Evolutionary conservation across 1,139 yeast species (phyloP), one percentile per base, ranked within the genome.

Genomic region (Saccharomyces hybrid): DNA sequence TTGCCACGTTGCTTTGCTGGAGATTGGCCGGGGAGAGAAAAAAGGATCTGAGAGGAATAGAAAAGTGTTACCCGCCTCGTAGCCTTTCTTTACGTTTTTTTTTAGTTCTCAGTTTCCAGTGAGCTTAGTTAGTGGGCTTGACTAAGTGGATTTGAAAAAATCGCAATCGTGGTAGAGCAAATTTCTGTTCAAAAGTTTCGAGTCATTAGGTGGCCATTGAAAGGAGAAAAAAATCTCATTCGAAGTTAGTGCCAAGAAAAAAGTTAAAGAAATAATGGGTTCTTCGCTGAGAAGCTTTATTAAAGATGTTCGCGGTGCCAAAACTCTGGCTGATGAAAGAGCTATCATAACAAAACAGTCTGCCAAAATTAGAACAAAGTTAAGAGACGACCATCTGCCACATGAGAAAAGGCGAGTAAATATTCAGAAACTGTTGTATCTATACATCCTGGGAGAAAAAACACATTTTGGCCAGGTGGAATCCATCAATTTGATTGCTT

Each of bases 381-480:
- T 95, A 70, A 83, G 97, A 67, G 97, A 93, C 71, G 85, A 86
- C 56, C 79, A 82, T 62, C 75, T 91, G 52, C 90, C 93, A 63
- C 86, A 86, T 63, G 79, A 78, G 51, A 78, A 86, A 51, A 80
- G 97, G 63, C 79, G 97, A 62, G 81, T 82, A 67, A 88, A 88
- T 70, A 90, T 95, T 56, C 87, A 95, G 62, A 95, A 95, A 72
- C 76, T 95, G 63, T 74, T 95, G 50, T 95, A 91, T 66, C 77
- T 95, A 60, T 91, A 90, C 72, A 90, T 95, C 49, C 77, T 95
- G 62, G 99, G 99, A 2, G 99, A 93, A 70, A 88, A 95, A 67
- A 95, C 99, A 5, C 97, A 91, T 70, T 95, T 95, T 69, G 99
- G 99, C 1, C 99, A 95, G 70, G 96, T 95, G 13, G 99, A 95